These are phyloP conservation scores for Nakazawaea anatomiae DNA, from an alignment of 805 yeast genomes.

Conservation along the genomic window DNA sequence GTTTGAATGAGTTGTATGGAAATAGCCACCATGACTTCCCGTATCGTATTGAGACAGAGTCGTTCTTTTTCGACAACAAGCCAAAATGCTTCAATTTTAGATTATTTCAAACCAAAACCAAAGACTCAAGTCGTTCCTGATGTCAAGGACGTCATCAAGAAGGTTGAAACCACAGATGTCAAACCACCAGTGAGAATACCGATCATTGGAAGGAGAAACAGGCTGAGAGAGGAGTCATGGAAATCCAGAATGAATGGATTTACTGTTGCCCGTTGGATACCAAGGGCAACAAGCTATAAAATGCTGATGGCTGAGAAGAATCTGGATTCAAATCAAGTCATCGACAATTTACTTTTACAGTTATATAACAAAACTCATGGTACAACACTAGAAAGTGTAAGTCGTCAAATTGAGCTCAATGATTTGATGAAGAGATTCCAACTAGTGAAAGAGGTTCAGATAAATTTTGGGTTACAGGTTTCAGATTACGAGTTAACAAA, in stretches of 20 bases:
- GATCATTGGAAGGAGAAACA: conserved; percentile 23
- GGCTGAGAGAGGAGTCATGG: conserved; percentile 5
- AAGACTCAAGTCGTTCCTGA: conserved; percentile 9
- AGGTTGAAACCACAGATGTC: conserved; percentile 16
- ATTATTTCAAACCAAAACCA: conserved; percentile 25
- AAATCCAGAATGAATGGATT: conserved; percentile 23
- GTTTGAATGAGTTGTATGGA: background rate
- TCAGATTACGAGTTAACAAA: conserved; percentile 45
- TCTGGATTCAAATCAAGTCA: conserved; percentile 1
- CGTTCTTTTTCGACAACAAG: conserved; percentile 12
- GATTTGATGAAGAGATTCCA: conserved; percentile 46
- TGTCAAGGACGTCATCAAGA: conserved; percentile 23
- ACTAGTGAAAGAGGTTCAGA: conserved; percentile 42
- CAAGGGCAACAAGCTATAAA: conserved; percentile 16
- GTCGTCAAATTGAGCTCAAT: conserved; percentile 16
- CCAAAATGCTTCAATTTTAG: conserved; percentile 19
- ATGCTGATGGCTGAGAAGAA: conserved; percentile 1
- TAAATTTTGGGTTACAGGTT: conserved; percentile 42
- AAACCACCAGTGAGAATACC: conserved; percentile 15
- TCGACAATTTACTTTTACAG: conserved; percentile 14
- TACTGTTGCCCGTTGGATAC: conserved; percentile 24
- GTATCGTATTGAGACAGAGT: background rate
- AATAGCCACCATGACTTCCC: background rate
- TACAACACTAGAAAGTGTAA: background rate
- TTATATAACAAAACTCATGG: conserved; percentile 7